phyloP scores from a whole-genome alignment of 208 protist genomes.

The Acanthamoeba royreba region DNA sequence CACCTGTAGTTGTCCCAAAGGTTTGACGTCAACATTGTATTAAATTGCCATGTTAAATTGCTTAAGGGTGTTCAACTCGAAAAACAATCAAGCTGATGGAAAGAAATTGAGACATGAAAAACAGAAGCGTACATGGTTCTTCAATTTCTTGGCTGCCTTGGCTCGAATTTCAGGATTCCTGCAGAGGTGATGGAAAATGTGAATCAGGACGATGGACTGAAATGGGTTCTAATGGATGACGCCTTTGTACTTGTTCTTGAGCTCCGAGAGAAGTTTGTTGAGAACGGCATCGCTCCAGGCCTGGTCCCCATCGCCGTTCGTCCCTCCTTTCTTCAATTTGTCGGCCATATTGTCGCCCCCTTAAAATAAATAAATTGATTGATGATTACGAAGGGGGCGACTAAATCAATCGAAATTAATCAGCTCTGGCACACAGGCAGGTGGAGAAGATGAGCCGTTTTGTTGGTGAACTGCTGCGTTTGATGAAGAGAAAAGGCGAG shows the following conservation, averaged over 20 bases:
- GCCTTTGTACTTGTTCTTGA: neutral
- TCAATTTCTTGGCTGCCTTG: conserved; percentile 27
- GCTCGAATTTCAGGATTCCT: neutral
- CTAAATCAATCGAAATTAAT: no score
- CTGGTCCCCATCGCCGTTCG: neutral
- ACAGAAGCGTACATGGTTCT: neutral
- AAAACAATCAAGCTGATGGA: neutral
- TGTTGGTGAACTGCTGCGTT: no score
- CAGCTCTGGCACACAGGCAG: no score
- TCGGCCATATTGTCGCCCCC: no score
- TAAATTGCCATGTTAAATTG: neutral
- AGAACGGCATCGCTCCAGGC: neutral
- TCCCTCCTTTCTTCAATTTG: neutral
- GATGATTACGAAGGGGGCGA: no score
- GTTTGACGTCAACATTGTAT: neutral
- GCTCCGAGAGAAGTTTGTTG: neutral
- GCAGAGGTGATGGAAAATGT: neutral
- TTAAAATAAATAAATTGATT: no score
- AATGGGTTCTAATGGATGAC: neutral
- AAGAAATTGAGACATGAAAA: neutral
- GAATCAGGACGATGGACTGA: neutral
- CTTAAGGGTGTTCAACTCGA: neutral
- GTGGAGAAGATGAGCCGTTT: no score
- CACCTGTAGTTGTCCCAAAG: conserved; percentile 41
- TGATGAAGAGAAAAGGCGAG: no score